Evolutionary conservation across 495 filamentous ascomycete genomes (phyloP).

Genomic region (Talaromyces thailandensis): DNA sequence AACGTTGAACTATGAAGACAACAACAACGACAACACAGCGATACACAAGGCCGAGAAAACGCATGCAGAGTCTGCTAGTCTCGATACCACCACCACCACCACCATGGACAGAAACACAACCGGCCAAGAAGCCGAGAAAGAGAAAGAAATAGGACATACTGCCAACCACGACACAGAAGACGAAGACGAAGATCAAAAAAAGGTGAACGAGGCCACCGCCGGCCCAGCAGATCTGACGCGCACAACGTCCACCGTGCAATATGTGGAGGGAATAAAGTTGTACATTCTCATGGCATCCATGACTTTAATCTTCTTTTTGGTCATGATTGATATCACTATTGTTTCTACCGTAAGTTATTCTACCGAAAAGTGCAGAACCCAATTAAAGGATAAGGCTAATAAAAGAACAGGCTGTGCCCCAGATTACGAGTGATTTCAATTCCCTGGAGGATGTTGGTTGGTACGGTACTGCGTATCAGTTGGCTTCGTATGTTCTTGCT

Average conservation of each 20-base stretch:
- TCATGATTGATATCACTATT: conserved; percentile 43
- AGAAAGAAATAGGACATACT: not conserved
- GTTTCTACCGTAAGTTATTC: conserved; percentile 29
- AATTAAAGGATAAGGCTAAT: not conserved
- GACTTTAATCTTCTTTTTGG: conserved; percentile 31
- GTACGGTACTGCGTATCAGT: conserved; percentile 37
- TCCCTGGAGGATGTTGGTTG: conserved; percentile 34
- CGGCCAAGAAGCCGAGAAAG: not conserved
- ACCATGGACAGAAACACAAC: not conserved
- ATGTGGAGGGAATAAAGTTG: conserved; percentile 22
- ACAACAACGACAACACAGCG: not conserved
- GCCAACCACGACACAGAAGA: not conserved
- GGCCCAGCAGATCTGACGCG: not conserved
- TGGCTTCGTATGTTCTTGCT: conserved; percentile 20
- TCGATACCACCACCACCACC: not conserved
- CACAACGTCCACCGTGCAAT: conserved; percentile 5
- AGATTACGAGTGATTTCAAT: conserved; percentile 34
- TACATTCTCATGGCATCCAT: conserved; percentile 11
- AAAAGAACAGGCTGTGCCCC: conserved; percentile 24
- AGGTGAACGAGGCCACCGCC: conserved; percentile 1
- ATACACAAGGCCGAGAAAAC: not conserved
- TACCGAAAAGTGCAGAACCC: not conserved
- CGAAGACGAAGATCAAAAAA: not conserved
- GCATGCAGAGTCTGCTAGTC: not conserved
- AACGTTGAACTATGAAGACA: not conserved